Evolutionary conservation across 768 basidiomycete species (phyloP), one percentile per base, ranked within the genome.

Genomic region (Dacryopinax primogenitus): DNA sequence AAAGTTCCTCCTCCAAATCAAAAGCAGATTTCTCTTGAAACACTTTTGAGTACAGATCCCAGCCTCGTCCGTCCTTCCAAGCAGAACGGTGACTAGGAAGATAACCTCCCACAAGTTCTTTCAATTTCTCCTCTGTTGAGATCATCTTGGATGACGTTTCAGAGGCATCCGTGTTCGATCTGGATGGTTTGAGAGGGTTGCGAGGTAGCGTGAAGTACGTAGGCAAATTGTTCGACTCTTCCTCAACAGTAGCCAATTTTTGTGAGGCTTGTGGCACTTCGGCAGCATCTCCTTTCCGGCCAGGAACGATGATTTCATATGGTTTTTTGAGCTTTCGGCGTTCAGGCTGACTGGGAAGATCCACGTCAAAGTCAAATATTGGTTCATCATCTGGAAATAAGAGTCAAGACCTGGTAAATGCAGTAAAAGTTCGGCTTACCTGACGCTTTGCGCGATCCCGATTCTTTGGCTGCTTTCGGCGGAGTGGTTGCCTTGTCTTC

Each of bases 21-120:
- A 58, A 32, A 2, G 51, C 26, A 23, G 51, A 58, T 30, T 30
- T 58, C 4, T 58, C 51, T 32, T 58, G 51, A 30, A 58, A 58
- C 4, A 58, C 51, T 18, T 58, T 58, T 23, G 51, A 58, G 18
- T 58, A 58, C 13, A 58, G 30, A 58, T 58, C 51, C 51, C 51
- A 58, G 51, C 51, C 51, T 32, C 51, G 26, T 26, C 51, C 51
- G 26, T 58, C 51, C 51, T 58, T 58, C 51, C 51, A 58, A 3
- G 51, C 51, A 58, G 51, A 58, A 15, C 51, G 23, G 18, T 58
- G 51, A 58, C 51, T 58, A 30, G 51, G 51, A 15, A 58, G 30
- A 32, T 58, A 58, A 18, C 51, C 51, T 30, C 51, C 51, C 4
- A 58, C 51, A 11, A 58, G 51, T 30, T 58, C 51, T 32, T 58